Evolutionary conservation across 176 grass and related monocot genomes (phyloP), one percentile per base, ranked within the genome.

Genomic region (Chloris gayana): DNA sequence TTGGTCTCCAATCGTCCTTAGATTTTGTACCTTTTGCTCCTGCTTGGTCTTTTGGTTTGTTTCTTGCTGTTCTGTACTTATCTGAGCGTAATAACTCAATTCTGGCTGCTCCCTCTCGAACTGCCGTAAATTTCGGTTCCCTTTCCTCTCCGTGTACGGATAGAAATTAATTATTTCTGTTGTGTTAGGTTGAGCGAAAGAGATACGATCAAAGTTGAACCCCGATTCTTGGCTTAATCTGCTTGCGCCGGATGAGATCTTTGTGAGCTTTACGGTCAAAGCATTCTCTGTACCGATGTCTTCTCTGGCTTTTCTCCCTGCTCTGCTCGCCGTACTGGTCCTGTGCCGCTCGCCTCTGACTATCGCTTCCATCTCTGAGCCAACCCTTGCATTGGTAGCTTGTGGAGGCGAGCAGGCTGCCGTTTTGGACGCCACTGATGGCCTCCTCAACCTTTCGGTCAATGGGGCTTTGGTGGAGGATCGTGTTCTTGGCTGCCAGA

Each of bases 381-480:
- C 59, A 42, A 61, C 10, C 31, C 78, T 93, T 49, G 51, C 79
- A 24, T 61, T 67, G 83, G 85, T 76, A 72, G 87, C 79, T 59
- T 96, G 97, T 67, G 97, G 93, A 61, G 51, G 32, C 6, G 93
- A 93, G 33, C 87, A 90, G 75, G 33, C 90, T 81, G 58, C 33
- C 37, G 80, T 91, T 63, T 88, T 80, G 73, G 63, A 88, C 47
- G 67, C 69, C 32, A 58, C 78, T 49, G 86, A 72, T 63, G 88
- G 87, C 60, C 80, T 62, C 47, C 53, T 66, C 34, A 81, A 85
- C 45, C 39, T 99, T 29, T 91, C 85, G 11, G 74, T 99, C 65
- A 88, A 96, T 70, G 72, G 87, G 57, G 76, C 62, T 71, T 73
- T 79, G 64, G 80, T 93, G 42, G 82, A 87, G 27, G 91, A 91